Evolutionary conservation across 306 rosid genomes (phyloP).

Genomic region (Argentina anserina): DNA sequence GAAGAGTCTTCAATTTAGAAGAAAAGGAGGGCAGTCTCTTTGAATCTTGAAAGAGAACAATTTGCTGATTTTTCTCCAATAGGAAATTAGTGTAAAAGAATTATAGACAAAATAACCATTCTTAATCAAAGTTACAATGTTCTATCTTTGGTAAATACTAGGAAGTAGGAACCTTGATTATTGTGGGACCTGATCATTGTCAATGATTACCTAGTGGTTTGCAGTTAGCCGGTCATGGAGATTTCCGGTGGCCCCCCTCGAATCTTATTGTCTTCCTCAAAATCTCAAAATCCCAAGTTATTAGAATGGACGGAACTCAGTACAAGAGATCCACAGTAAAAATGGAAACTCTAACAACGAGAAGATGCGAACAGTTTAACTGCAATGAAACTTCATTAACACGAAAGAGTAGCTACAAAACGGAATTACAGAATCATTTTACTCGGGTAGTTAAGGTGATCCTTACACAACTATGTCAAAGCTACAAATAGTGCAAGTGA

Average conservation of each 20-base stretch:
- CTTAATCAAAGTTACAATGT: neutral
- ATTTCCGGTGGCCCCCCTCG: neutral
- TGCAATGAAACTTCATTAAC: neutral
- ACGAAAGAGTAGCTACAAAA: constrained; percentile 7
- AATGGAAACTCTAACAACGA: neutral
- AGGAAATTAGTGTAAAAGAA: neutral
- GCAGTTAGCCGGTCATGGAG: neutral
- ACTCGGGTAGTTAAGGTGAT: neutral
- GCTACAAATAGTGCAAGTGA: neutral
- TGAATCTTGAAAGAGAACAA: neutral
- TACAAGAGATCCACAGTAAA: neutral
- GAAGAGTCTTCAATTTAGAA: too few species aligned
- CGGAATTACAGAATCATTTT: neutral
- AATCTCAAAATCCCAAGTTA: neutral
- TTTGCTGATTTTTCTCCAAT: neutral
- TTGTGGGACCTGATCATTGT: constrained; percentile 3
- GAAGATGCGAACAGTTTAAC: neutral
- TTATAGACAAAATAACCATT: neutral
- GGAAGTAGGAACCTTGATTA: neutral
- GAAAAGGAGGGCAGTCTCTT: neutral
- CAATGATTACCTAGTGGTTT: neutral
- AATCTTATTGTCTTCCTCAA: neutral
- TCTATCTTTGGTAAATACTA: neutral
- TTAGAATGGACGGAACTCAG: neutral
- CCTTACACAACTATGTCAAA: neutral